Evolutionary conservation across 1,284 basidiomycete species (phyloP).

Genomic region (Ganoderma lingzhi): DNA sequence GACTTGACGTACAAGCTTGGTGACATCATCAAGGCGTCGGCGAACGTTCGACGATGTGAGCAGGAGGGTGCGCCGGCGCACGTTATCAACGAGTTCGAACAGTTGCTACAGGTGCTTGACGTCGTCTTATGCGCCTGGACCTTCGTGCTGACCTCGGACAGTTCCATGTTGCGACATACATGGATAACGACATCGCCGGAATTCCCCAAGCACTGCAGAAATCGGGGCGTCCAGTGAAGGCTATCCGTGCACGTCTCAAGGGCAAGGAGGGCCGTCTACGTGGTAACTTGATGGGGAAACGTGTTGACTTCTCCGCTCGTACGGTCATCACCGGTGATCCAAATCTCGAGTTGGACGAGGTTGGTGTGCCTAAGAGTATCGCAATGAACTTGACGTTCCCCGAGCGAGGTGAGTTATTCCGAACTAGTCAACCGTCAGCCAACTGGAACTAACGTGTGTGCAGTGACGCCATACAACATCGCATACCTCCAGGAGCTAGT

Average conservation of each 20-base stretch:
- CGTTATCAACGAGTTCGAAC: constrained; percentile 96
- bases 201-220: constrained; percentile 98
- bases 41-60: constrained; percentile 92
- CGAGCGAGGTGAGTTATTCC: constrained; percentile 77
- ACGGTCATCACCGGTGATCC: constrained; percentile 99
- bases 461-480: constrained; percentile 98
- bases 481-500: constrained; percentile 94
- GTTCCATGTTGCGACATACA: constrained; percentile 99
- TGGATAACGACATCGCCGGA: constrained; percentile 99
- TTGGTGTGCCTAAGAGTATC: constrained; percentile 97
- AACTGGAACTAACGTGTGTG: constrained; percentile 19
- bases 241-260: constrained; percentile 97
- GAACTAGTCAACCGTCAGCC: neutral
- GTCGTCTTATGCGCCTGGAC: constrained; percentile 6
- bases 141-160: constrained; percentile 39
- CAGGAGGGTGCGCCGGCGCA: constrained; percentile 97
- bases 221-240: constrained; percentile 97
- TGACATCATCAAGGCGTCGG: constrained; percentile 97
- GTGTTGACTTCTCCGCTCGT: constrained; percentile 99
- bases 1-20: constrained; percentile 99
- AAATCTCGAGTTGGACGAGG: constrained; percentile 95
- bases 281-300: constrained; percentile 99
- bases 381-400: constrained; percentile 99
- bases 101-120: constrained; percentile 82
- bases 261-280: constrained; percentile 98